These are phyloP conservation scores for Kalanchoe fedtschenkoi DNA, from an alignment of 164 flowering plant genomes.

Conservation along the genomic window DNA sequence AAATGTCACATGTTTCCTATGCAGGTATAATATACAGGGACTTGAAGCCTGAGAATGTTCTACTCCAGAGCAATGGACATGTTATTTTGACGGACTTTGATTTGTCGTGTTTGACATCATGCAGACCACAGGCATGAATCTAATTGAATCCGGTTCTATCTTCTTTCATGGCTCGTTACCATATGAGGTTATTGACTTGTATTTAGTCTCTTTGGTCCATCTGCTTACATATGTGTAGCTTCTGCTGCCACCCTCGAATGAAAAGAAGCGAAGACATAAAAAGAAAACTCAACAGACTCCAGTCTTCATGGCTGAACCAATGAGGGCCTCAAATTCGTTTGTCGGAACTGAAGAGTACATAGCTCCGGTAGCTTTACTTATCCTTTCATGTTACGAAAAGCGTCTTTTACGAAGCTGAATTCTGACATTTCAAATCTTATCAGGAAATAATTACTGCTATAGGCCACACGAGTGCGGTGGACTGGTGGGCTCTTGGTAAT, in stretches of 20 bases:
- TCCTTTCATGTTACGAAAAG: background rate
- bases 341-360: conserved; percentile 99
- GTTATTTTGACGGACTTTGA: conserved; percentile 89
- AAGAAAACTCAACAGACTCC: conserved; percentile 50
- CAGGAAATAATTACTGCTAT: conserved; percentile 94
- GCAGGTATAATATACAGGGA: conserved; percentile 93
- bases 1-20: conserved; percentile 2
- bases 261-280: conserved; percentile 44
- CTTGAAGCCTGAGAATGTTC: conserved; percentile 89
- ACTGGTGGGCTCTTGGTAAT: conserved; percentile 99
- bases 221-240: conserved; percentile 37
- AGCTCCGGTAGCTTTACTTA: conserved; percentile 61
- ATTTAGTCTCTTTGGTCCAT: background rate
- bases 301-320: conserved; percentile 91
- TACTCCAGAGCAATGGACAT: conserved; percentile 79
- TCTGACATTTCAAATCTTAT: conserved; percentile 8
- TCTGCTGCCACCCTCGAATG: conserved; percentile 41
- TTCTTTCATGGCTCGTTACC: background rate
- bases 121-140: conserved; percentile 82
- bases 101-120: conserved; percentile 89
- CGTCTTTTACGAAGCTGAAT: background rate
- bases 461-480: conserved; percentile 97
- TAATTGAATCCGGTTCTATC: background rate
- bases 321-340: conserved; percentile 96
- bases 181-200: background rate